These are phyloP conservation scores for Prototheca cutis DNA, from an alignment of 163 green algal species.

Conservation along the genomic window DNA sequence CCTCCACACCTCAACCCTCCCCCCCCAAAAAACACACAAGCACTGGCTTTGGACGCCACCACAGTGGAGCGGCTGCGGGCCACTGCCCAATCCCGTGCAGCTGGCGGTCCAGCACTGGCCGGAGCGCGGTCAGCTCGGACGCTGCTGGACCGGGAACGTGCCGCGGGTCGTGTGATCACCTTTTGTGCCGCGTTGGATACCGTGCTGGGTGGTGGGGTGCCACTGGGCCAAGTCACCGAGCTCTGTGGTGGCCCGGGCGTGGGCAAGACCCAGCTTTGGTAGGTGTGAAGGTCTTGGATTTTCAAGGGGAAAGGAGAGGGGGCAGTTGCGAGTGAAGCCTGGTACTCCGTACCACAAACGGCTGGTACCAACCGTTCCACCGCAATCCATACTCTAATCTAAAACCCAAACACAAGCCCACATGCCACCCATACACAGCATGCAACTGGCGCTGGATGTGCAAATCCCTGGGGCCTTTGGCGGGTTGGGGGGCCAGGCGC, in stretches of 20 bases:
- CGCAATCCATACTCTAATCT: background rate
- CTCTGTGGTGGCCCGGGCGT: conserved; percentile 81
- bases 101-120: background rate
- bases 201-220: conserved; percentile 65
- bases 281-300: conserved; percentile 5
- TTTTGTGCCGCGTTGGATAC: conserved; percentile 56
- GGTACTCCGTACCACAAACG: background rate
- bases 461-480: conserved; percentile 57
- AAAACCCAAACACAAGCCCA: background rate
- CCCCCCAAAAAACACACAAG: too few species aligned
- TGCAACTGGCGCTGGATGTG: conserved; percentile 78
- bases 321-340: background rate
- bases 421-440: conserved; percentile 34
- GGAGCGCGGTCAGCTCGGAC: conserved; percentile 27
- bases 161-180: conserved; percentile 43
- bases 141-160: conserved; percentile 30
- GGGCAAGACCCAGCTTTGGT: conserved; percentile 85
- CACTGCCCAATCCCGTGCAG: too few species aligned
- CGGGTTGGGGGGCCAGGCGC: conserved; percentile 49
- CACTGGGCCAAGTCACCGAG: conserved; percentile 62
- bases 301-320: background rate
- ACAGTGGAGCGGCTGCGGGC: too few species aligned
- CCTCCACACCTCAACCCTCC: too few species aligned
- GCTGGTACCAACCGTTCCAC: background rate
- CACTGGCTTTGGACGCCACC: too few species aligned